These are phyloP conservation scores for Leptographium procerum DNA, from an alignment of 2,329 filamentous ascomycete species.

Conservation along the genomic window DNA sequence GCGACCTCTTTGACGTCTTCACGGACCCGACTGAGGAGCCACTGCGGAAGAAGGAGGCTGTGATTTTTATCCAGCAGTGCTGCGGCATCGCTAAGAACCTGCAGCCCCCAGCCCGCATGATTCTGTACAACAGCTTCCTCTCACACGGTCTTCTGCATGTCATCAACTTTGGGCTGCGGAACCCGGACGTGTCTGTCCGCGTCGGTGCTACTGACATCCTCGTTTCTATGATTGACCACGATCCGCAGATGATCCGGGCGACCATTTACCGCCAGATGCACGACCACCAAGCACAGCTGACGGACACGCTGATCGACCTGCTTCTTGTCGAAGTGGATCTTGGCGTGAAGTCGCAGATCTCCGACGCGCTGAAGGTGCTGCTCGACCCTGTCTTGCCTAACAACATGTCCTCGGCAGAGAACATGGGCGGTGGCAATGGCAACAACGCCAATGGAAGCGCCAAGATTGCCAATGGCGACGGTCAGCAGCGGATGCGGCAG, in stretches of 20 bases:
- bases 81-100: constrained; percentile 90
- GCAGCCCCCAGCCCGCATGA: constrained; percentile 69
- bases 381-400: constrained; percentile 55
- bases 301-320: constrained; percentile 85
- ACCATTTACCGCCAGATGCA: constrained; percentile 88
- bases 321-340: constrained; percentile 84
- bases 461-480: constrained; percentile 45
- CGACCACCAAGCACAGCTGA: constrained; percentile 75
- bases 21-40: constrained; percentile 49
- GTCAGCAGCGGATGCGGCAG: constrained; percentile 49
- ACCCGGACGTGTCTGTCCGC: constrained; percentile 71
- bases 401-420: constrained; percentile 23
- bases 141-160: constrained; percentile 76
- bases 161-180: constrained; percentile 82
- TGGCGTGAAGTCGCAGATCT: constrained; percentile 89
- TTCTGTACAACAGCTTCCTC: constrained; percentile 83
- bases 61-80: constrained; percentile 94
- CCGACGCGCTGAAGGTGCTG: constrained; percentile 88
- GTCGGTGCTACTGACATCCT: constrained; percentile 91
- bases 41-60: constrained; percentile 80
- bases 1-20: constrained; percentile 76
- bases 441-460: constrained; percentile 13
- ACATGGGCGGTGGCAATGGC: constrained; percentile 42
- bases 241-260: constrained; percentile 84
- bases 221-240: constrained; percentile 89